Evolutionary conservation across 495 filamentous ascomycete species (phyloP).

Genomic region (Lasiosphaeria miniovina): DNA sequence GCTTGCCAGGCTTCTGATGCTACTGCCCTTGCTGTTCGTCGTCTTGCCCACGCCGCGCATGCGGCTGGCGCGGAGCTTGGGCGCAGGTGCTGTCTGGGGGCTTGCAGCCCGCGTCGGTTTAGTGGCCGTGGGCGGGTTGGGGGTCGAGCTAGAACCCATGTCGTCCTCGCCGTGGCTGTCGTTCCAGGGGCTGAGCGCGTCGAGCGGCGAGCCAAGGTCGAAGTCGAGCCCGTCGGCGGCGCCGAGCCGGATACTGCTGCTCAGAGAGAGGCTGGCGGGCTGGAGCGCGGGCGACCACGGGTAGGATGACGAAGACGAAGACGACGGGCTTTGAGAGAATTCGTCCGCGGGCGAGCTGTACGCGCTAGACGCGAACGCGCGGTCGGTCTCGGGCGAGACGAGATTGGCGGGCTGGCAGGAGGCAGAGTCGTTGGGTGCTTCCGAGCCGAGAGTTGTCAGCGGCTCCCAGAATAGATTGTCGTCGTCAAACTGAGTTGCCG

Average conservation of each 20-base stretch:
- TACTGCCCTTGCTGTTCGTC: background rate
- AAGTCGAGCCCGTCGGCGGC: background rate
- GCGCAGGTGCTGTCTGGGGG: background rate
- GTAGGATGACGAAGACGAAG: background rate
- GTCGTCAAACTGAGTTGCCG: background rate
- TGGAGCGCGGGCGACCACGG: background rate
- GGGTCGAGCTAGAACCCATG: background rate
- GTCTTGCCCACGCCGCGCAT: background rate
- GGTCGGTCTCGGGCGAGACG: background rate
- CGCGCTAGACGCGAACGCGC: background rate
- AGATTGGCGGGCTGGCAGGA: background rate
- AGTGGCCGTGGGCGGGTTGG: background rate
- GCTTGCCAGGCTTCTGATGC: background rate
- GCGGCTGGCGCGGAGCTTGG: background rate
- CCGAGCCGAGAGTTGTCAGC: background rate
- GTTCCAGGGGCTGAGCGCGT: background rate
- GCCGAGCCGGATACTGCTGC: background rate
- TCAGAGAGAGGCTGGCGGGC: background rate
- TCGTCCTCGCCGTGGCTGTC: background rate
- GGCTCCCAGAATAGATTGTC: background rate
- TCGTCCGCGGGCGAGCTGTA: background rate
- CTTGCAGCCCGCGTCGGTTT: background rate
- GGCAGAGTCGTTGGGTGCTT: background rate
- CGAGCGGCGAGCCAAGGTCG: background rate
- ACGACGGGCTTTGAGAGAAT: background rate